Evolutionary conservation across 2,329 filamentous ascomycete genomes (phyloP).

Genomic region (Aureobasidium vineae): DNA sequence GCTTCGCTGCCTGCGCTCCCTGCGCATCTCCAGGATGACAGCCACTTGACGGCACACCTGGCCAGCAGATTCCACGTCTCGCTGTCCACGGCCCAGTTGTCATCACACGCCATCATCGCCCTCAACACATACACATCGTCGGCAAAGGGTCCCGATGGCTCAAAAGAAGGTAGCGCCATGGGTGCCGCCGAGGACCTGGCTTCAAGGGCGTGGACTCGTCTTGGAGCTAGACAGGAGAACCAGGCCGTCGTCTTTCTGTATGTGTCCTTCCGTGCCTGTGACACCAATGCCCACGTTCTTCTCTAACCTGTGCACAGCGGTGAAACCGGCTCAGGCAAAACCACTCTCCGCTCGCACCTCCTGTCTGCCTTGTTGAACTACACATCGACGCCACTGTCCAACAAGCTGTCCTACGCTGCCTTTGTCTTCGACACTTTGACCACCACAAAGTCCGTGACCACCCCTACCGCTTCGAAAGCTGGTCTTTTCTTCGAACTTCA

Average conservation of each 20-base stretch:
- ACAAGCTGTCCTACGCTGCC: conserved; percentile 86
- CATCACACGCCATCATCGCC: conserved; percentile 85
- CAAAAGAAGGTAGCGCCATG: conserved; percentile 87
- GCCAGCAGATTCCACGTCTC: conserved; percentile 90
- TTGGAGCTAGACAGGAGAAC: conserved; percentile 87
- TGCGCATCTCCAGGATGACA: conserved; percentile 74
- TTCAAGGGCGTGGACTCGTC: conserved; percentile 75
- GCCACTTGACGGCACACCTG: conserved; percentile 76
- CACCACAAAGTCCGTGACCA: conserved; percentile 94
- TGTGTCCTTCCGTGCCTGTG: conserved; percentile 40
- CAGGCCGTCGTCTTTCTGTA: conserved; percentile 92
- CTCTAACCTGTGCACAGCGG: conserved; percentile 57
- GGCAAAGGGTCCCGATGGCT: conserved; percentile 82
- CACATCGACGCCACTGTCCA: conserved; percentile 87
- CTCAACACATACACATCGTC: conserved; percentile 95
- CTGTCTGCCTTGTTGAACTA: conserved; percentile 82
- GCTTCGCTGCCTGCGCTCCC: conserved; percentile 85
- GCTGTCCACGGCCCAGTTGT: conserved; percentile 81
- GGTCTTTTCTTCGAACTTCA: conserved; percentile 95
- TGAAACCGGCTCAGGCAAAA: conserved; percentile 95
- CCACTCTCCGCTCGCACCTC: conserved; percentile 85
- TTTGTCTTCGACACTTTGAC: conserved; percentile 97
- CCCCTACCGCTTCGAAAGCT: conserved; percentile 91
- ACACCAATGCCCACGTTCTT: conserved; percentile 19
- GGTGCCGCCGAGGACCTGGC: conserved; percentile 91